Base-by-base conservation (phyloP, 2,329 filamentous ascomycete species). In the Graphilbum fragrans region DNA sequence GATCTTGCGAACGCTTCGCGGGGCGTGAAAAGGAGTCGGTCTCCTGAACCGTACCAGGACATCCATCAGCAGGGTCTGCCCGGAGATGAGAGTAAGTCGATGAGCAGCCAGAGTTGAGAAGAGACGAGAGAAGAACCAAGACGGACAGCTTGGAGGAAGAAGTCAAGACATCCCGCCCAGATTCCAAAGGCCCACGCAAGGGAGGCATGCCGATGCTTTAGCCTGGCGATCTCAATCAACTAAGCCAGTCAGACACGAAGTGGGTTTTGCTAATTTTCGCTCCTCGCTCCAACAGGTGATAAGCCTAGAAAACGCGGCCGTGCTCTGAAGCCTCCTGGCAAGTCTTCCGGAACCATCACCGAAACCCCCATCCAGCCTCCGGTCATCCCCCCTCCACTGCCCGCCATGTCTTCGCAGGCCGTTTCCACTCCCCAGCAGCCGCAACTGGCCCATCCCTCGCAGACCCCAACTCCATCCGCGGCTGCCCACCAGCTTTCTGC, bases 1-100 rank as follows among this genome's bases (percentile, higher is more conserved):
- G 47, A 49, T 44, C 45, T 40, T 20, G 41, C 23, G 9, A 44
- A 41, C 39, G 65, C 58, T 62, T 44, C 47, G 23, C 79, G 84
- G 59, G 82, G 83, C 52, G 66, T 80, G 53, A 93, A 93, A 68
- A 76, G 86, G 61, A 83, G 77, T 69, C 80, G 82, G 50, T 88
- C 86, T 50, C 82, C 82, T 53, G 76, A 83, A 53, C 65, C 60
- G 45, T 76, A 78, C 63, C 70, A 69, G 59, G 72, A 77, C 56
- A 59, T 66, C 50, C 63, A 63, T 42, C 51, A 60, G 45, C 64
- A 64, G 50, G 72, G 71, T 52, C 69, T 70, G 51, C 69, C 75
- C 58, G 79, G 77, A 67, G 74, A 82, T 66, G 77, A 83, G 71
- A 78, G 84, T 87, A 82, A 66, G 82, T 80, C 55, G 23, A 7